phyloP scores from a whole-genome alignment of 1,139 yeast species.

The Lodderomyces parapsilosis region DNA sequence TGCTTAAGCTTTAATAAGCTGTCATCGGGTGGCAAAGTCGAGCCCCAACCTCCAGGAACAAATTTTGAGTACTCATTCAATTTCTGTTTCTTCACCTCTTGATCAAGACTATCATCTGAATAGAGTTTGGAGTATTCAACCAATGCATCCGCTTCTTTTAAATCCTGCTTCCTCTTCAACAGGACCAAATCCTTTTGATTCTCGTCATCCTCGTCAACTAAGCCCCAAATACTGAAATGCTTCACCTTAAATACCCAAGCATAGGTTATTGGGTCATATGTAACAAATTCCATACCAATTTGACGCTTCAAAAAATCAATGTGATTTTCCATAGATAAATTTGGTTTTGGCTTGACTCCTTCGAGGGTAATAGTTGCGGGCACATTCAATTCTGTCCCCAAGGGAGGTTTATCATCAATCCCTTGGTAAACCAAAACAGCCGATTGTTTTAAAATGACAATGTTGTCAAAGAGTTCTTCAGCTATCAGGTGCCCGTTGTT shows the following conservation, averaged over 20 bases:
- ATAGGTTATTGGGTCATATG: slow-evolving; percentile 76
- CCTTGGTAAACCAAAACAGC: slow-evolving; percentile 70
- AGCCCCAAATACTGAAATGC: slow-evolving; percentile 94
- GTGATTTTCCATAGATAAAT: slow-evolving; percentile 26
- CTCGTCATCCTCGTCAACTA: slow-evolving; percentile 69
- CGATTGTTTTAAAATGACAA: slow-evolving; percentile 56
- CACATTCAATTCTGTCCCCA: slow-evolving; percentile 75
- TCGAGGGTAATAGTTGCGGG: slow-evolving; percentile 84
- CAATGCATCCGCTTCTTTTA: slow-evolving; percentile 23
- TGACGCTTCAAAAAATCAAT: slow-evolving; percentile 51
- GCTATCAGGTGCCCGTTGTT: slow-evolving; percentile 29
- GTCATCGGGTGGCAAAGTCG: slow-evolving; percentile 15
- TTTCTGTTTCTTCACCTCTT: slow-evolving; percentile 39
- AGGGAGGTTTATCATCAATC: slow-evolving; percentile 51
- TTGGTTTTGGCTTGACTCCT: slow-evolving; percentile 50
- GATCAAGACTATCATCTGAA: slow-evolving; percentile 26
- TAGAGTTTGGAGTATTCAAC: slow-evolving; percentile 29
- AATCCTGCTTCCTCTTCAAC: slow-evolving; percentile 32
- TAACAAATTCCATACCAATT: slow-evolving; percentile 72
- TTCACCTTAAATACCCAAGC: slow-evolving; percentile 81
- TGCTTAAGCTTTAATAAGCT: slow-evolving; percentile 26
- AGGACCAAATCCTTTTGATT: slow-evolving; percentile 38
- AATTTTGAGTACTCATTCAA: slow-evolving; percentile 27
- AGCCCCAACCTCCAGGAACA: slow-evolving; percentile 41
- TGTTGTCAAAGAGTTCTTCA: slow-evolving; percentile 51